Conservation (phyloP, 2,329 filamentous ascomycete species). For the Chaetomium strumarium region DNA sequence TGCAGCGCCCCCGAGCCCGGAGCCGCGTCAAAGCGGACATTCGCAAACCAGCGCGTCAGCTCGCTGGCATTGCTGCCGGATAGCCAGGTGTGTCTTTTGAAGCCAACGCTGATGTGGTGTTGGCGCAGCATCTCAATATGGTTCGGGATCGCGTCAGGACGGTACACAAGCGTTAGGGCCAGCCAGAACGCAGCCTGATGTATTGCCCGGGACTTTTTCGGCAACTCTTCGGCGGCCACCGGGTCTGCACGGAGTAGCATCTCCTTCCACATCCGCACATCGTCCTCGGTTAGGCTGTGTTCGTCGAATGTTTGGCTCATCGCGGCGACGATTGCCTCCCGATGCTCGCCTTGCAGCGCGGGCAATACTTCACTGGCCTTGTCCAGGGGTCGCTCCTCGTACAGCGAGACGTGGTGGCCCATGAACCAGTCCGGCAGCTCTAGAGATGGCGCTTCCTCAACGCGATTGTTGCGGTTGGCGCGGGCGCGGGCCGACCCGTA, state of each 20-base stretch:
- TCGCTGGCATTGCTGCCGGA: conserved; percentile 8
- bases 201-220: not conserved
- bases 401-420: conserved; percentile 18
- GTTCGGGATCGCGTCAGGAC: conserved; percentile 2
- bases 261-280: conserved; percentile 11
- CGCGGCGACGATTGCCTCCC: conserved; percentile 7
- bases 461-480: conserved; percentile 16
- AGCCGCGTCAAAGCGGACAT: conserved; percentile 11
- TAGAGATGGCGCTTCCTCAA: conserved; percentile 17
- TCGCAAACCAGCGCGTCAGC: conserved; percentile 18
- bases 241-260: not conserved
- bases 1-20: conserved; percentile 8
- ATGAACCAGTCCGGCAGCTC: conserved; percentile 20
- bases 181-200: conserved; percentile 18
- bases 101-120: conserved; percentile 5
- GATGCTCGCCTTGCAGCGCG: conserved; percentile 12
- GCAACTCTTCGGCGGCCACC: not conserved
- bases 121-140: conserved; percentile 16
- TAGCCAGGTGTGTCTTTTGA: conserved; percentile 14
- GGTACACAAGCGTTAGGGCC: conserved; percentile 12
- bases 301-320: not conserved
- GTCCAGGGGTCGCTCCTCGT: conserved; percentile 20
- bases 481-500: conserved; percentile 22
- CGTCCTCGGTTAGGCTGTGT: conserved; percentile 5
- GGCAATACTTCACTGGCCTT: conserved; percentile 8